Evolutionary conservation across 495 filamentous ascomycete genomes (phyloP).

Genomic region (Talaromyces stipitatus): DNA sequence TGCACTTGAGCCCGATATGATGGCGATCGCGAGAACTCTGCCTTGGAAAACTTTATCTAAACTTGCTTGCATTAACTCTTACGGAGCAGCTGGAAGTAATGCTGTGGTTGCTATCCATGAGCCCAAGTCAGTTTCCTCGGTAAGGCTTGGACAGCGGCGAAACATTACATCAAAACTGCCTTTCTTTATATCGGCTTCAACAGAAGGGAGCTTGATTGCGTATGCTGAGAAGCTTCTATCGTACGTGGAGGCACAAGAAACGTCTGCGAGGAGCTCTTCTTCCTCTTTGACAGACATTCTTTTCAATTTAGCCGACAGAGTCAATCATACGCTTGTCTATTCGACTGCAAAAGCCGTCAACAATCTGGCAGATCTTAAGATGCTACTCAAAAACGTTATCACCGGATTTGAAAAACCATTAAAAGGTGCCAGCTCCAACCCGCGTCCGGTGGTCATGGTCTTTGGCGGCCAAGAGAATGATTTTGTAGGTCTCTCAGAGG

Average conservation of each 20-base stretch:
- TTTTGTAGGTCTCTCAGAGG: neutral
- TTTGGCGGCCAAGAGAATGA: neutral
- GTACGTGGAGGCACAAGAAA: neutral
- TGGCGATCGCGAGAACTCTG: neutral
- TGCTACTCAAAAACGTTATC: neutral
- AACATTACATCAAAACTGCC: neutral
- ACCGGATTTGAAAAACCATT: neutral
- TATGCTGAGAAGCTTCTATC: slow-evolving; percentile 8
- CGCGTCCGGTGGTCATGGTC: slow-evolving; percentile 13
- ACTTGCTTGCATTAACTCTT: neutral
- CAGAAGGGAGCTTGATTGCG: slow-evolving; percentile 8
- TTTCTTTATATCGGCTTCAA: slow-evolving; percentile 12
- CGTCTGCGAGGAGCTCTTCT: slow-evolving; percentile 10
- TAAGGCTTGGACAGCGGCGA: slow-evolving; percentile 22
- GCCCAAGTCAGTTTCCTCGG: slow-evolving; percentile 15
- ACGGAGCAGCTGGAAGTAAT: slow-evolving; percentile 11
- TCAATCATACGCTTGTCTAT: slow-evolving; percentile 8
- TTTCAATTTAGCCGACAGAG: slow-evolving; percentile 11
- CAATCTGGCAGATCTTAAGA: slow-evolving; percentile 9
- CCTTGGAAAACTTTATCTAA: neutral
- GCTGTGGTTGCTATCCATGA: neutral
- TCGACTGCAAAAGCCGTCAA: neutral
- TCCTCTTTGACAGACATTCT: slow-evolving; percentile 16
- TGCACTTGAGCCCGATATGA: slow-evolving; percentile 3
- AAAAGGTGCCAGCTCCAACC: slow-evolving; percentile 1